These are phyloP conservation scores for Brachypodium distachyon DNA, from an alignment of 202 grass and related monocot genomes.

Conservation along the genomic window DNA sequence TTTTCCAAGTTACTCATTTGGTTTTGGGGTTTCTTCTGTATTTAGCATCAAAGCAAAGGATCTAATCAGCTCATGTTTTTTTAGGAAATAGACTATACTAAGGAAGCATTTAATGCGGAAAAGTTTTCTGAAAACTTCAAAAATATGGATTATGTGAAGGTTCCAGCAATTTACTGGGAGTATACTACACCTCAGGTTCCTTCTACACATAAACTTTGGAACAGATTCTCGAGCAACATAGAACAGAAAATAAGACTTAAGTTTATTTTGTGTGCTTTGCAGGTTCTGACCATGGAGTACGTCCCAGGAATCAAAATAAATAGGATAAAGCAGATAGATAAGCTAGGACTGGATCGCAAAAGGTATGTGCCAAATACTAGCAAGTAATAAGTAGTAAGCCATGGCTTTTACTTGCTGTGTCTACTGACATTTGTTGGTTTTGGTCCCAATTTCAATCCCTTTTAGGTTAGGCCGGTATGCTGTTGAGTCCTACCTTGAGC, in stretches of 20 bases:
- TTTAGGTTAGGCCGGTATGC: constrained; percentile 86
- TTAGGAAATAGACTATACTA: constrained; percentile 99
- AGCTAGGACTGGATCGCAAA: constrained; percentile 91
- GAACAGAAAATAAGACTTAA: background rate
- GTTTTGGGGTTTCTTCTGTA: constrained; percentile 22
- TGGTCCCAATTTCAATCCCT: constrained; percentile 17
- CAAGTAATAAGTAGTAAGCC: too few species aligned
- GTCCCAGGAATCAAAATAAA: constrained; percentile 99
- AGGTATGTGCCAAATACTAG: constrained; percentile 45
- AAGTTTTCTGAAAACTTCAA: constrained; percentile 88
- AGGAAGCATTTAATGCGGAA: constrained; percentile 98
- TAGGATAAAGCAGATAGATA: constrained; percentile 95
- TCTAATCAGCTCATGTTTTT: constrained; percentile 31
- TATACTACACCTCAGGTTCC: constrained; percentile 94
- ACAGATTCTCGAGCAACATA: constrained; percentile 17
- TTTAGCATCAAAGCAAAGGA: constrained; percentile 32
- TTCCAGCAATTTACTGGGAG: constrained; percentile 83
- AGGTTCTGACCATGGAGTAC: constrained; percentile 99
- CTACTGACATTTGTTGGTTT: constrained; percentile 24
- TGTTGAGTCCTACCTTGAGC: constrained; percentile 97
- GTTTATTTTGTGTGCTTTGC: constrained; percentile 14
- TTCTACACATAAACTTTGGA: constrained; percentile 16
- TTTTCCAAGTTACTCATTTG: background rate
- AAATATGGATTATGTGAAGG: constrained; percentile 83
- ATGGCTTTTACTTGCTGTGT: background rate